These are phyloP conservation scores for Cercospora sp. DNA, from an alignment of 2,329 filamentous ascomycete genomes.

Conservation along the genomic window DNA sequence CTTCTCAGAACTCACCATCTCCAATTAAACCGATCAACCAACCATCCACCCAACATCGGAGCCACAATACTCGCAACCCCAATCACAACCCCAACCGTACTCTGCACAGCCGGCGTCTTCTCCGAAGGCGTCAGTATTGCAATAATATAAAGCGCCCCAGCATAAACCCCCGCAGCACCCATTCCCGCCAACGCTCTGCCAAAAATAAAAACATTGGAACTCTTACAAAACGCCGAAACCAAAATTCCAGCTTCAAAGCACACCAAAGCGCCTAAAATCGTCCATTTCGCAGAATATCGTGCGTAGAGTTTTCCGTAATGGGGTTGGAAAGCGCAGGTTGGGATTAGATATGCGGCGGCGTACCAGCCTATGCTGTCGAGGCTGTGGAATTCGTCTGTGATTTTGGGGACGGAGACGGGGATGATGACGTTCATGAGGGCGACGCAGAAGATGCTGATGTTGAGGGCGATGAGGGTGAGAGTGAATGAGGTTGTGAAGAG, in stretches of 20 bases:
- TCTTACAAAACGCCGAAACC: background rate
- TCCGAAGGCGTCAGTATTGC: background rate
- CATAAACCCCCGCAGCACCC: constrained; percentile 4
- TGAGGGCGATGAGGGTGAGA: constrained; percentile 1
- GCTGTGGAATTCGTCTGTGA: constrained; percentile 45
- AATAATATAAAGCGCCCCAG: background rate
- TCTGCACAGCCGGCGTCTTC: background rate
- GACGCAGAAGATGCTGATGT: constrained; percentile 9
- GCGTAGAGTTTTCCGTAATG: constrained; percentile 9
- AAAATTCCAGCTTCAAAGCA: background rate
- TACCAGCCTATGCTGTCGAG: constrained; percentile 48
- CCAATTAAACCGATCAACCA: background rate
- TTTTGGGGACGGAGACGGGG: constrained; percentile 42
- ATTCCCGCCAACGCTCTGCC: background rate
- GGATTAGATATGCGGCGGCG: constrained; percentile 28
- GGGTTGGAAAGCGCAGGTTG: constrained; percentile 4
- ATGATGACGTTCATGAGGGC: constrained; percentile 8
- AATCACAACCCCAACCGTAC: background rate
- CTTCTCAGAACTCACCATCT: background rate
- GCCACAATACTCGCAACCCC: constrained; percentile 5
- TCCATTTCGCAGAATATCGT: constrained; percentile 8
- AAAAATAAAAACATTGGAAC: background rate
- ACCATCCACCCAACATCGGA: constrained; percentile 3
- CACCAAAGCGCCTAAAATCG: background rate
- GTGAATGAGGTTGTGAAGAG: background rate